phyloP scores from a whole-genome alignment of 208 protist genomes.

The Leptomonas seymouri region DNA sequence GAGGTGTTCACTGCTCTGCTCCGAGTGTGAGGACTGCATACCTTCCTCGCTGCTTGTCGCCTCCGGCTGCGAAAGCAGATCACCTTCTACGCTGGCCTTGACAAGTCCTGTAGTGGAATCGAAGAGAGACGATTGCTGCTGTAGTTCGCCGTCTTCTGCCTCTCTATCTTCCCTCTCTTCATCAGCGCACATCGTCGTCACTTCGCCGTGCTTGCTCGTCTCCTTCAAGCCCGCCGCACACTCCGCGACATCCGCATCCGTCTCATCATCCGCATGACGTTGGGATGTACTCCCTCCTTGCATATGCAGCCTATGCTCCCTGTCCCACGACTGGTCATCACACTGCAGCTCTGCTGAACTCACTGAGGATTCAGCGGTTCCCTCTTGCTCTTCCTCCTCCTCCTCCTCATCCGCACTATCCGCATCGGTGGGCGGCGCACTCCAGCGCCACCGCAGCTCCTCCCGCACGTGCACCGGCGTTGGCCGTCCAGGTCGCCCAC shows the following conservation, averaged over 20 bases:
- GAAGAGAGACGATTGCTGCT: conserved; percentile 14
- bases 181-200: too few relatives aligned
- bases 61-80: neutral
- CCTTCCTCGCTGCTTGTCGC: neutral
- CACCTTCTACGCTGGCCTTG: neutral
- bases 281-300: too few relatives aligned
- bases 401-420: conserved; percentile 7
- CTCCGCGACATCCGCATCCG: too few relatives aligned
- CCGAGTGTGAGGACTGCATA: neutral
- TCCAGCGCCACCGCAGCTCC: conserved; percentile 56
- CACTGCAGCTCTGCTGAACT: too few relatives aligned
- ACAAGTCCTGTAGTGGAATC: conserved; percentile 3
- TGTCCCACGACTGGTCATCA: too few relatives aligned
- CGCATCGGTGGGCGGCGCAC: conserved; percentile 40
- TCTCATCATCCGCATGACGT: too few relatives aligned
- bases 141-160: neutral
- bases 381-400: conserved; percentile 11
- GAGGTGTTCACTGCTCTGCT: neutral
- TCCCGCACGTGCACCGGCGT: conserved; percentile 17
- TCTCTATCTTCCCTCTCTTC: neutral
- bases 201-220: too few relatives aligned
- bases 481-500: conserved; percentile 24
- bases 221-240: too few relatives aligned
- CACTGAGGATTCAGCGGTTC: too few relatives aligned
- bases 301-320: too few relatives aligned